Base-by-base conservation (phyloP, 2,329 filamentous ascomycete genomes). In the Hawksworthiomyces lignivorus region DNA sequence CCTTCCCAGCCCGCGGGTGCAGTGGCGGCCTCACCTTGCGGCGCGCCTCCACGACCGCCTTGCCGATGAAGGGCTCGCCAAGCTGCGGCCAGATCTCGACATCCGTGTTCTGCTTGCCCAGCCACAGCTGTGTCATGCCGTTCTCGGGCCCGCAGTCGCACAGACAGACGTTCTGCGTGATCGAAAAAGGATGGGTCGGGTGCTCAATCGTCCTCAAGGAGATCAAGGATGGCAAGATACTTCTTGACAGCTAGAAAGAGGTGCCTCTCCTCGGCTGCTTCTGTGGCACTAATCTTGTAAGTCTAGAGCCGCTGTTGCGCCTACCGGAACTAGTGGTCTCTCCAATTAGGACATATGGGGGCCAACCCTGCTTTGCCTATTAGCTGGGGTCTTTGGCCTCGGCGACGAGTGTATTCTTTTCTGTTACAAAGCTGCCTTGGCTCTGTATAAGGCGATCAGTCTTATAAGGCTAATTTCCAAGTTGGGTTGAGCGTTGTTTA, bases 91-190 rank as follows among this genome's bases (percentile, higher is more conserved):
- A 74, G 44, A 73, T 70, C 8, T 56, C 54, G 3, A 69, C 68
- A 39, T 73, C 65, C 35, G 52, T 44, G 34, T 40, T 47, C 48
- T 77, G 73, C 1, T 74, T 77, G 10, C 73, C 72, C 3, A 77
- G 65, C 75, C 75, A 79, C 15, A 79, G 50, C 57, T 77, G 74
- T 0, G 73, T 79, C 3, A 68, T 69, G 1, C 73, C 75, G 50
- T 77, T 78, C 43, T 65, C 62, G 0, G 67, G 65, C 0, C 59
- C 68, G 55, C 72, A 72, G 24, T 64, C 60, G 9, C 75, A 60
- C 0, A 78, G 60, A 1, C 70, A 70, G 7, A 76, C 58, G 45
- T 78, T 78, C 47, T 75, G 55, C 2, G 75, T 69, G 10, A 75
- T 62, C 4, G 71, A 72, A 46, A 79, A 80, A 1, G 73, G 72